Percentiles rank a stretch among this genome's conserved stretches.
phyloP scores from a whole-genome alignment of 345 rosid species.

The Eucalyptus tenuipes region DNA sequence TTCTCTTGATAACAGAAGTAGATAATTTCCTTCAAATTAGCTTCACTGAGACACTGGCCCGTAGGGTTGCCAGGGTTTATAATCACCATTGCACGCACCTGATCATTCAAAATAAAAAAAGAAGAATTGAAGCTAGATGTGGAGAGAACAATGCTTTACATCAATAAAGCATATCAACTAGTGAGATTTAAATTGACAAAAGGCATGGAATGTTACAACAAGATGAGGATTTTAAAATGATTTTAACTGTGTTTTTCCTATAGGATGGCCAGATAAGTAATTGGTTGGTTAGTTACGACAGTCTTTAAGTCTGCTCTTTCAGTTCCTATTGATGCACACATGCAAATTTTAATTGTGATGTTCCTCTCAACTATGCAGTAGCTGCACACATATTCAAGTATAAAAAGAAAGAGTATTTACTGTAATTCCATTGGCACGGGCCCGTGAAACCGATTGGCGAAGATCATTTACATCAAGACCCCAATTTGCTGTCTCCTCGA shows the following conservation, averaged over 20 bases:
- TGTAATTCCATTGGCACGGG: constrained; percentile 73
- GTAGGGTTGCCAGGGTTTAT: constrained; percentile 99
- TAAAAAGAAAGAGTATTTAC: constrained; percentile 32
- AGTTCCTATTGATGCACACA: not conserved
- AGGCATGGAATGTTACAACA: not conserved
- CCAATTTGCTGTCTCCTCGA: constrained; percentile 97
- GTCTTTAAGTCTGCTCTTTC: not conserved
- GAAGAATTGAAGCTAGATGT: not conserved
- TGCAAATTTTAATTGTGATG: not conserved
- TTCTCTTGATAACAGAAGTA: constrained; percentile 68
- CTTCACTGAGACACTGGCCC: constrained; percentile 94
- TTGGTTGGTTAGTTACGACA: not conserved
- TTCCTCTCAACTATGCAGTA: not conserved
- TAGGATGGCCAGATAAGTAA: not conserved
- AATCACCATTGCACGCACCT: constrained; percentile 98
- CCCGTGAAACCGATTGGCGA: constrained; percentile 58
- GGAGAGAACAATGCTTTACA: not conserved
- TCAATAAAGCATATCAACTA: not conserved
- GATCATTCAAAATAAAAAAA: not conserved
- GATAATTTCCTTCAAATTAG: constrained; percentile 80
- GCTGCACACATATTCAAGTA: not conserved
- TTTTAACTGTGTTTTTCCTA: not conserved
- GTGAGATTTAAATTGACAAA: not conserved
- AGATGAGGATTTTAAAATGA: not conserved
- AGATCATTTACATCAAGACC: constrained; percentile 87